Evolutionary conservation across 2,329 filamentous ascomycete species (phyloP).

Genomic region (Curvularia verruculosa): DNA sequence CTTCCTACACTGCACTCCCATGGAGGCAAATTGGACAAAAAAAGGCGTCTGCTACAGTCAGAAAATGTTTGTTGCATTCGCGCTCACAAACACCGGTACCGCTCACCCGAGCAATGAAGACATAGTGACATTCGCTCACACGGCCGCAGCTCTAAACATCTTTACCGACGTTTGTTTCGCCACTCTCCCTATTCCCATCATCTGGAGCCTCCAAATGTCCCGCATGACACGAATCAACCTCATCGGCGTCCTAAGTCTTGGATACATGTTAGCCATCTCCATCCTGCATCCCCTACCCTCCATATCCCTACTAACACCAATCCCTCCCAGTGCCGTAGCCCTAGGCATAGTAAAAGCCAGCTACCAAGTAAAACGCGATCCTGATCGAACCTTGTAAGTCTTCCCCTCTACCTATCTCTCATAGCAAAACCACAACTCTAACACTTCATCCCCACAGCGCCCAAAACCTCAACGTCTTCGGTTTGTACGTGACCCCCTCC

Average conservation of each 20-base stretch:
- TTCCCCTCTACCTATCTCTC: neutral
- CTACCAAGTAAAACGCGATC: constrained; percentile 1
- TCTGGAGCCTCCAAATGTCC: constrained; percentile 9
- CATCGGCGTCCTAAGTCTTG: constrained; percentile 5
- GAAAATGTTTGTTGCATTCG: neutral
- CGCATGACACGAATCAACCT: neutral
- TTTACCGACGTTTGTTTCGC: constrained; percentile 11
- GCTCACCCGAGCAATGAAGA: too few relatives aligned
- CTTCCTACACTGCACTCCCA: neutral
- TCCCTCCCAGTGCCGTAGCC: neutral
- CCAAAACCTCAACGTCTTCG: constrained; percentile 1
- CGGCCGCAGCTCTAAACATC: constrained; percentile 7
- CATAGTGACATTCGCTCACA: neutral
- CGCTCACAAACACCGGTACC: constrained; percentile 2
- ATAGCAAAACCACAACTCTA: neutral
- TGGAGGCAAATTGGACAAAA: constrained; percentile 3
- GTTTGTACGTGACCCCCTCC: neutral
- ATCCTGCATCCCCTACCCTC: too few relatives aligned
- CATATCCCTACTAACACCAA: neutral
- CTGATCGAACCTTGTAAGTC: neutral
- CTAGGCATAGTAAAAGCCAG: neutral
- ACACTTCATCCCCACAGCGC: neutral
- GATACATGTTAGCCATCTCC: neutral
- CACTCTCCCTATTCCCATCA: constrained; percentile 3
- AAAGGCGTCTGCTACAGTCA: neutral